Conservation (phyloP, 1,284 basidiomycete species). For the Ustilago hordei region DNA sequence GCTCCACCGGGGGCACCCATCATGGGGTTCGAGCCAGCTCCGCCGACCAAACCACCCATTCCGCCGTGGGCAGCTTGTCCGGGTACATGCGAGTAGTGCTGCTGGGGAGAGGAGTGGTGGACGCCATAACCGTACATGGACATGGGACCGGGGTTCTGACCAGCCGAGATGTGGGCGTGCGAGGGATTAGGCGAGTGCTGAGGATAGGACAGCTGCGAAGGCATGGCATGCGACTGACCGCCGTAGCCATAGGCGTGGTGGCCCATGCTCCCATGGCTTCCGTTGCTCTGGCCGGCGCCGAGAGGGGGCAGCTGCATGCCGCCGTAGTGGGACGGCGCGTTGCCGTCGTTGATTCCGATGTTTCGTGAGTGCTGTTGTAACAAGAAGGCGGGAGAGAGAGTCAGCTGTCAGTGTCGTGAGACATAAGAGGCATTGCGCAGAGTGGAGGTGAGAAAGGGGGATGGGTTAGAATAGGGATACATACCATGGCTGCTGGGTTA, state of each 20-base stretch:
- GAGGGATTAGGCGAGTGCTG: conserved; percentile 54
- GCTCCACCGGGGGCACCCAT: conserved; percentile 52
- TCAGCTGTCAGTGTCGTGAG: not conserved
- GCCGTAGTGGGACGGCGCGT: conserved; percentile 47
- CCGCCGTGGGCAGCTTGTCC: conserved; percentile 53
- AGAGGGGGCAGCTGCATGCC: conserved; percentile 56
- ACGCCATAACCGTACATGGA: conserved; percentile 56
- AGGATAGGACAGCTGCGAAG: conserved; percentile 51
- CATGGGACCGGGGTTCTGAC: conserved; percentile 48
- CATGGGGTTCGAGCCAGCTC: conserved; percentile 53
- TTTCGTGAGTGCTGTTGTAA: conserved; percentile 41
- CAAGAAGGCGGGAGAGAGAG: not conserved
- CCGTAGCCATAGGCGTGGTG: conserved; percentile 52
- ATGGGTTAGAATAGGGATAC: not conserved
- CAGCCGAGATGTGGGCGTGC: conserved; percentile 47
- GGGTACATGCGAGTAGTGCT: conserved; percentile 54
- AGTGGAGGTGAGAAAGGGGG: not conserved
- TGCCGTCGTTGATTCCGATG: conserved; percentile 44
- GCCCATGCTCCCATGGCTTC: conserved; percentile 46
- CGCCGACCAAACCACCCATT: conserved; percentile 53
- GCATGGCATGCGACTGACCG: conserved; percentile 49
- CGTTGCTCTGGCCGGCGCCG: conserved; percentile 52
- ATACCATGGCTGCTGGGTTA: conserved; percentile 57
- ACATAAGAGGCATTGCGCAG: not conserved
- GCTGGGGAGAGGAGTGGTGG: conserved; percentile 50